Evolutionary conservation across 257 asterid species (phyloP).

Genomic region (Nicotiana otophora): DNA sequence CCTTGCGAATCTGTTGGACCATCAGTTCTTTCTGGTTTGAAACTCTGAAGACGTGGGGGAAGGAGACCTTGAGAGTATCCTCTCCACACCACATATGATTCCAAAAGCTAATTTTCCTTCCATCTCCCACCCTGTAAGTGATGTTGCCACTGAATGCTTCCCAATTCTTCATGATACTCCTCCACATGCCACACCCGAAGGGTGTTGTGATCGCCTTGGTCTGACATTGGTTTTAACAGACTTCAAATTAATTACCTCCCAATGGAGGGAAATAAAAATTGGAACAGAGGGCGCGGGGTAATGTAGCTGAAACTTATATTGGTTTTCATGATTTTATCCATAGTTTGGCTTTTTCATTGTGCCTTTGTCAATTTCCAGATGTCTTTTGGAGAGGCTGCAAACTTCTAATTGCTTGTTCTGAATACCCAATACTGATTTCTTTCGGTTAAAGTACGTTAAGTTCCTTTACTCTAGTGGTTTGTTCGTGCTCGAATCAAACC

Average conservation of each 20-base stretch:
- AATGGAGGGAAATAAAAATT: neutral
- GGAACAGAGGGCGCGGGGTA: neutral
- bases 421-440: neutral
- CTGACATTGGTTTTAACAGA: neutral
- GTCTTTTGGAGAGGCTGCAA: neutral
- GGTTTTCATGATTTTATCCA: neutral
- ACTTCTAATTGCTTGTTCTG: neutral
- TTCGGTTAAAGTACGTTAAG: neutral
- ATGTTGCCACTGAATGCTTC: no score
- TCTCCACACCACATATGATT: no score
- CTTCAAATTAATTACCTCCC: neutral
- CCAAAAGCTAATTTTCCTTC: no score
- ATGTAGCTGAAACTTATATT: neutral
- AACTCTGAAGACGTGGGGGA: no score
- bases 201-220: no score
- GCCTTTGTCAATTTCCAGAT: neutral
- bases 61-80: no score
- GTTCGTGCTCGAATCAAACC: neutral
- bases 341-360: neutral
- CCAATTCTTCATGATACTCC: no score
- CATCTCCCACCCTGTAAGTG: no score
- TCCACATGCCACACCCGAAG: no score
- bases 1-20: no score
- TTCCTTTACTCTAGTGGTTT: neutral
- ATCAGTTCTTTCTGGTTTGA: no score